A percentile compares a stretch with the other conserved stretches of the same genome.
Conservation (phyloP, 2,329 filamentous ascomycete genomes). For the Monosporascus sp. region DNA sequence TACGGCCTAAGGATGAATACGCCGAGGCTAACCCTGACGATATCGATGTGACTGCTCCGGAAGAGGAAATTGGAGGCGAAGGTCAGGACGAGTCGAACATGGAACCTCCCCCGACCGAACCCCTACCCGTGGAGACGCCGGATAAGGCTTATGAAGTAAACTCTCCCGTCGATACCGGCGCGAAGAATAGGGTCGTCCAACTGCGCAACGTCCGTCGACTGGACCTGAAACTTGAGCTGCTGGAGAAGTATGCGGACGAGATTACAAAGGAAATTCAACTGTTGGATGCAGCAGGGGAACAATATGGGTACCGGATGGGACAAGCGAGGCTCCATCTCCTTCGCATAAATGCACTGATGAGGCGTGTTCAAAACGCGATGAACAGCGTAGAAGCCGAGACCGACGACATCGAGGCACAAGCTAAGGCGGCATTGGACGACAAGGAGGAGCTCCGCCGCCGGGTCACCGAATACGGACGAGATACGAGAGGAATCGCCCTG, state of each 20-base stretch:
- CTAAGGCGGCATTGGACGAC: conserved; percentile 2
- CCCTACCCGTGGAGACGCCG: conserved; percentile 4
- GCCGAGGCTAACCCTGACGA: conserved; percentile 36
- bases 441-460: conserved; percentile 17
- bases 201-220: background rate
- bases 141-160: conserved; percentile 5
- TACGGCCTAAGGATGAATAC: conserved; percentile 14
- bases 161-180: background rate
- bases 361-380: conserved; percentile 30
- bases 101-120: conserved; percentile 9
- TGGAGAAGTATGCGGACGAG: conserved; percentile 2
- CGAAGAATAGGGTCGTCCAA: background rate
- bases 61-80: conserved; percentile 30
- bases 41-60: conserved; percentile 43
- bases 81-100: conserved; percentile 14
- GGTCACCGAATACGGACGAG: conserved; percentile 49
- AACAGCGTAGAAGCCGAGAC: conserved; percentile 33
- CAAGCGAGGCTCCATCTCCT: conserved; percentile 26
- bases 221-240: background rate
- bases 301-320: conserved; percentile 12
- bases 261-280: conserved; percentile 3
- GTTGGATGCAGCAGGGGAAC: conserved; percentile 11
- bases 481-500: conserved; percentile 53
- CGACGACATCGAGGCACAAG: conserved; percentile 23
- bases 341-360: conserved; percentile 25